Evolutionary conservation across 768 basidiomycete species (phyloP).

Genomic region (Termitomyces bulborhizus): DNA sequence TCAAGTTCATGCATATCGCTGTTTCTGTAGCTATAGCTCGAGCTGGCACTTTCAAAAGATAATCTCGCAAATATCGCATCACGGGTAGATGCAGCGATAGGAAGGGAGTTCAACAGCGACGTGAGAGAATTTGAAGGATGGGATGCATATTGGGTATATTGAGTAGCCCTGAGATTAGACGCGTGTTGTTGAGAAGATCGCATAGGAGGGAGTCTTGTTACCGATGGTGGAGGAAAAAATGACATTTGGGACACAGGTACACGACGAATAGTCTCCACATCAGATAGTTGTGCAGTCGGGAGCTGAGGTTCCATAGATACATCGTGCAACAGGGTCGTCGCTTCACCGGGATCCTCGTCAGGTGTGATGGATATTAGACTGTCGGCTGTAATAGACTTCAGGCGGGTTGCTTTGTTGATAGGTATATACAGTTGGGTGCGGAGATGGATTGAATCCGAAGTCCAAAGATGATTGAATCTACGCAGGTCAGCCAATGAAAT

Average conservation of each 20-base stretch:
- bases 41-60: slow-evolving; percentile 46
- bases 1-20: slow-evolving; percentile 36
- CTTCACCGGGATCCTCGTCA: slow-evolving; percentile 13
- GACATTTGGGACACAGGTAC: slow-evolving; percentile 46
- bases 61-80: slow-evolving; percentile 50
- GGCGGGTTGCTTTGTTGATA: slow-evolving; percentile 47
- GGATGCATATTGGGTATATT: slow-evolving; percentile 22
- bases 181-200: slow-evolving; percentile 5
- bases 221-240: slow-evolving; percentile 46
- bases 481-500: slow-evolving; percentile 79
- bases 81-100: slow-evolving; percentile 46
- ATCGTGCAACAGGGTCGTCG: slow-evolving; percentile 12
- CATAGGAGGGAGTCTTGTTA: slow-evolving; percentile 10
- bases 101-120: slow-evolving; percentile 40
- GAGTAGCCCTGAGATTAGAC: slow-evolving; percentile 7
- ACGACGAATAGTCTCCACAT: slow-evolving; percentile 30
- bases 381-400: slow-evolving; percentile 27
- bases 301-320: slow-evolving; percentile 5
- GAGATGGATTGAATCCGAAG: slow-evolving; percentile 87
- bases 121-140: slow-evolving; percentile 31
- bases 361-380: slow-evolving; percentile 22
- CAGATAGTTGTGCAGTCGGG: slow-evolving; percentile 7
- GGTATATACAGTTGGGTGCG: slow-evolving; percentile 82
- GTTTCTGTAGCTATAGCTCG: slow-evolving; percentile 34
- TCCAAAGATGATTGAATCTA: slow-evolving; percentile 88